Evolutionary conservation across 2,329 filamentous ascomycete species (phyloP), one percentile per base, ranked within the genome.

Genomic region (Stemphylium vesicarium): DNA sequence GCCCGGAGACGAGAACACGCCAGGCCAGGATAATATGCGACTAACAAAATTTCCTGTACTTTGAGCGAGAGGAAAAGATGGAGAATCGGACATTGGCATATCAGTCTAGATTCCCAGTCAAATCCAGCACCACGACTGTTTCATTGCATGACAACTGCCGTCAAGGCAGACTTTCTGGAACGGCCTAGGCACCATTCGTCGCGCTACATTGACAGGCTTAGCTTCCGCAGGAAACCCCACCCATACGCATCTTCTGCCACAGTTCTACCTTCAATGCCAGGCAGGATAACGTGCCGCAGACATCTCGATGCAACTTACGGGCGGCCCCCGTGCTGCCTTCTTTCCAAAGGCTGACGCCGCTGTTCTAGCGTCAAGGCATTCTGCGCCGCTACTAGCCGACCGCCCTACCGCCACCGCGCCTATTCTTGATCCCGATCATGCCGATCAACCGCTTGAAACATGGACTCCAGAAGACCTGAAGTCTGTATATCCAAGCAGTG

Each of bases 301-400:
- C 10, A 18, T 18, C 22, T 50, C 57, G 22, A 68, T 68, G 63
- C 46, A 48, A 50, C 33, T 44, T 22, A 37, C 20, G 31, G 44
- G 44, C 43, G 33, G 36, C 20, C 50, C 57, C 22, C 57, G 62
- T 36, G 44, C 53, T 52, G 53, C 56, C n/a, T 70, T 68, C 56
- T 69, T 71, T 26, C 68, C 68, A 11, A 67, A 56, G 42, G 66
- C 66, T 50, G 68, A 71, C 50, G 64, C 66, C 16, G 57, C 62
- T 31, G 59, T 70, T 4, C 62, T 69, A 11, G 57, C 57, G 15
- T 62, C 63, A 33, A 65, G 54, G 35, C 53, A 64, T 51, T 41
- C 41, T 22, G 60, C 63, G 13, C 63, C 66, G 12, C 47, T 53
- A 15, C 41, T 56, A 37, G 37, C 48, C 22, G 58, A 57, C n/a